Percentiles rank a stretch among this genome's conserved stretches.
phyloP scores from a whole-genome alignment of 495 filamentous ascomycete species.

The Neurospora pannonica region DNA sequence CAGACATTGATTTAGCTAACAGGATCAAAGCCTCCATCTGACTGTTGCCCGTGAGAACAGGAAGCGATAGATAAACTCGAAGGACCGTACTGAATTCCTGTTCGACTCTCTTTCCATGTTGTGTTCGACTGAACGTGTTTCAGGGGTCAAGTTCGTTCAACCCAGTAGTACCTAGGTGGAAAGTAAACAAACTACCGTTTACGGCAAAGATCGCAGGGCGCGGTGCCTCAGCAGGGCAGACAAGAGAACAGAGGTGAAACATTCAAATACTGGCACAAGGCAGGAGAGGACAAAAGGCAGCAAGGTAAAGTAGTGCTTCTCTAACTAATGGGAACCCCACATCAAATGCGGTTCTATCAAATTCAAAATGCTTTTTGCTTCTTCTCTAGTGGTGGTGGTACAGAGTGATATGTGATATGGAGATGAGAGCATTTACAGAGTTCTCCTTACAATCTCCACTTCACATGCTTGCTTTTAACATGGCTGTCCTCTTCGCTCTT shows the following conservation, averaged over 20 bases:
- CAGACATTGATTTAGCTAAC: not conserved
- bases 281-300: not conserved
- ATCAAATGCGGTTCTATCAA: not conserved
- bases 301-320: too few species aligned
- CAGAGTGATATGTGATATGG: not conserved
- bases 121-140: not conserved
- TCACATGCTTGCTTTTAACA: not conserved
- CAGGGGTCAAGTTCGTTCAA: not conserved
- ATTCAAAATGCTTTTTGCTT: constrained; percentile 1
- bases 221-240: not conserved
- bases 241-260: not conserved
- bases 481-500: not conserved
- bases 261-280: not conserved
- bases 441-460: not conserved
- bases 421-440: not conserved
- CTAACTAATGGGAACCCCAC: not conserved
- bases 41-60: not conserved
- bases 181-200: not conserved
- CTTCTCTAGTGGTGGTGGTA: not conserved
- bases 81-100: not conserved
- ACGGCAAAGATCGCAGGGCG: not conserved
- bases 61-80: not conserved
- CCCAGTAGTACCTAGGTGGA: not conserved
- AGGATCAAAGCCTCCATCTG: not conserved
- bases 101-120: not conserved